phyloP scores from a whole-genome alignment of 2,329 filamentous ascomycete species.

The Aspergillus pseudoviridinutans region DNA sequence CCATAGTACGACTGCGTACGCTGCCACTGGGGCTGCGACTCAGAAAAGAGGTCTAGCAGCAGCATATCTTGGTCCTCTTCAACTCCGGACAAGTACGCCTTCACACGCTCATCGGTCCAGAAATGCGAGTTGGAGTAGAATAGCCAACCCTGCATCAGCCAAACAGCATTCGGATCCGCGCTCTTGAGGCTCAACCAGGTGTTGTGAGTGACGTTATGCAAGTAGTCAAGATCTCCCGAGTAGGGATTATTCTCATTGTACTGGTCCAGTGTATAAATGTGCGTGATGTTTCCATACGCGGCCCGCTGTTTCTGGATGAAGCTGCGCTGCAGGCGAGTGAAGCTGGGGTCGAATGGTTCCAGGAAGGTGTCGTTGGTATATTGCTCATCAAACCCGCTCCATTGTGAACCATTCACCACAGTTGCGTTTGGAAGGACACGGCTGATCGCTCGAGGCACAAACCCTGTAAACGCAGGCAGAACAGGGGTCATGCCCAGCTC shows the following conservation, averaged over 20 bases:
- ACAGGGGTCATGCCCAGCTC: constrained; percentile 53
- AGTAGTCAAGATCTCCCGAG: constrained; percentile 44
- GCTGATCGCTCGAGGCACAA: constrained; percentile 44
- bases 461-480: constrained; percentile 50
- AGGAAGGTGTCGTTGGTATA: not conserved
- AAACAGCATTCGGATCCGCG: constrained; percentile 47
- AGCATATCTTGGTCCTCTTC: constrained; percentile 45
- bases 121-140: constrained; percentile 46
- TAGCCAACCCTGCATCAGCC: constrained; percentile 55
- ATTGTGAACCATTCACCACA: constrained; percentile 40
- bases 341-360: not conserved
- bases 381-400: not conserved
- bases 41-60: constrained; percentile 50
- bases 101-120: constrained; percentile 48
- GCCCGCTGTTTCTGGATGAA: constrained; percentile 47
- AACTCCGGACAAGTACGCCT: constrained; percentile 49
- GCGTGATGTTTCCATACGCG: constrained; percentile 47
- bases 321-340: constrained; percentile 15
- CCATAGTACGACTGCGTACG: constrained; percentile 49
- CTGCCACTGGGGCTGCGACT: constrained; percentile 50
- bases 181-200: constrained; percentile 48
- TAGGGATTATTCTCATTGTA: constrained; percentile 51
- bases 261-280: constrained; percentile 51
- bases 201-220: constrained; percentile 40
- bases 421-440: constrained; percentile 41